phyloP scores from a whole-genome alignment of 495 filamentous ascomycete species.

The Xylaria curta region DNA sequence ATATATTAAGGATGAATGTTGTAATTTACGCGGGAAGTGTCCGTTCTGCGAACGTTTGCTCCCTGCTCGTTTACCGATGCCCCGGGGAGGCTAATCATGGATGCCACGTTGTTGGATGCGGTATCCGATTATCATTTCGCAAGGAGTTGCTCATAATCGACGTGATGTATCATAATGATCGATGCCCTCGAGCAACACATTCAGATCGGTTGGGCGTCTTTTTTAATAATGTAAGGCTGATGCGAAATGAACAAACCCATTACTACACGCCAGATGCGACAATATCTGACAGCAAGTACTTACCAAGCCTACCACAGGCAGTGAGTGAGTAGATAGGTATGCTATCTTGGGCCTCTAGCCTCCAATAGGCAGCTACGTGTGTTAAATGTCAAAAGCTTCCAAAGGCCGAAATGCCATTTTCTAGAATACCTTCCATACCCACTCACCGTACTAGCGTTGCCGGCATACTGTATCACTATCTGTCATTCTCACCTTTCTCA shows the following conservation, averaged over 20 bases:
- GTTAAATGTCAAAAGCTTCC: background rate
- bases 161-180: background rate
- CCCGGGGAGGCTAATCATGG: slow-evolving; percentile 24
- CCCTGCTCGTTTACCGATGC: slow-evolving; percentile 4
- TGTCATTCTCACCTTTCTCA: background rate
- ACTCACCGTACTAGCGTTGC: background rate
- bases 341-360: background rate
- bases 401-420: background rate
- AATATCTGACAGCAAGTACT: background rate
- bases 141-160: slow-evolving; percentile 15
- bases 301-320: background rate
- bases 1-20: slow-evolving; percentile 14
- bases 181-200: slow-evolving; percentile 8
- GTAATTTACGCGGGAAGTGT: slow-evolving; percentile 8
- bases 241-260: slow-evolving; percentile 10
- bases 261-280: slow-evolving; percentile 6
- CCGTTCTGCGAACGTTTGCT: background rate
- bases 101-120: slow-evolving; percentile 26
- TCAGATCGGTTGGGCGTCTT: slow-evolving; percentile 7
- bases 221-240: slow-evolving; percentile 17
- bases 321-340: too few species aligned
- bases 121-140: slow-evolving; percentile 22
- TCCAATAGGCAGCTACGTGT: slow-evolving; percentile 2
- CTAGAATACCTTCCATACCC: slow-evolving; percentile 16
- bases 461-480: background rate